A percentile compares a stretch with the other conserved stretches of the same genome.
phyloP scores from a whole-genome alignment of 495 filamentous ascomycete genomes.

The Staphylotrichum longicolle region DNA sequence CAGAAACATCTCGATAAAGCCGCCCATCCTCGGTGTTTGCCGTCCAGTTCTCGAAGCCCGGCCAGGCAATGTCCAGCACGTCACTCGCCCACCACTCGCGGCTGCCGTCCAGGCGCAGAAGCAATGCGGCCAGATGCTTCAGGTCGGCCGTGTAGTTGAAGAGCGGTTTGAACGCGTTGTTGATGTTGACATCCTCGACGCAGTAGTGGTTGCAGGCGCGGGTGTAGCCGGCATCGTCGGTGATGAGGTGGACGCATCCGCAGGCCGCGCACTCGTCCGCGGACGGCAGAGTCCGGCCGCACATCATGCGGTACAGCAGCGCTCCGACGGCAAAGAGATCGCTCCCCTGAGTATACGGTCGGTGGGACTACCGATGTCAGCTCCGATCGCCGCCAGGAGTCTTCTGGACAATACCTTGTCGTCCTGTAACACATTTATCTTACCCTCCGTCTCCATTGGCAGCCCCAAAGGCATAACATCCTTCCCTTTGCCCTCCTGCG shows the following conservation, averaged over 20 bases:
- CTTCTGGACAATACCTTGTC: no score
- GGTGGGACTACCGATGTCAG: constrained; percentile 23
- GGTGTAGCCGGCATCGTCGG: background rate
- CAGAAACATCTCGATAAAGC: constrained; percentile 30
- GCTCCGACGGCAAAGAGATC: constrained; percentile 41
- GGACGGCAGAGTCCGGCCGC: constrained; percentile 25
- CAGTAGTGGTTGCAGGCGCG: constrained; percentile 12
- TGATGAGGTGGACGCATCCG: constrained; percentile 26
- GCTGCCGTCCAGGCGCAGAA: constrained; percentile 28
- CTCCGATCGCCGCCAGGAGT: background rate
- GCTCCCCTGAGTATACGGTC: constrained; percentile 32
- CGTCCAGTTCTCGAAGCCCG: constrained; percentile 32
- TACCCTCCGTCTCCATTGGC: no score
- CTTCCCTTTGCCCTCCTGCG: no score
- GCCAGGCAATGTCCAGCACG: constrained; percentile 27
- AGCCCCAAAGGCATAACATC: no score
- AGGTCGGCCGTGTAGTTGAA: constrained; percentile 29
- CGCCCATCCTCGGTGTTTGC: constrained; percentile 27
- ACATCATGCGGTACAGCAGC: constrained; percentile 43
- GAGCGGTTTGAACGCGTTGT: constrained; percentile 15
- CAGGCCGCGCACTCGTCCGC: constrained; percentile 32
- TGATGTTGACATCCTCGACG: constrained; percentile 31
- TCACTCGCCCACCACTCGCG: constrained; percentile 21
- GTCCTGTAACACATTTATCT: no score
- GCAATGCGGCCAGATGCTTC: constrained; percentile 21